phyloP scores from a whole-genome alignment of 176 grass and related monocot genomes.

The Raddia guianensis region DNA sequence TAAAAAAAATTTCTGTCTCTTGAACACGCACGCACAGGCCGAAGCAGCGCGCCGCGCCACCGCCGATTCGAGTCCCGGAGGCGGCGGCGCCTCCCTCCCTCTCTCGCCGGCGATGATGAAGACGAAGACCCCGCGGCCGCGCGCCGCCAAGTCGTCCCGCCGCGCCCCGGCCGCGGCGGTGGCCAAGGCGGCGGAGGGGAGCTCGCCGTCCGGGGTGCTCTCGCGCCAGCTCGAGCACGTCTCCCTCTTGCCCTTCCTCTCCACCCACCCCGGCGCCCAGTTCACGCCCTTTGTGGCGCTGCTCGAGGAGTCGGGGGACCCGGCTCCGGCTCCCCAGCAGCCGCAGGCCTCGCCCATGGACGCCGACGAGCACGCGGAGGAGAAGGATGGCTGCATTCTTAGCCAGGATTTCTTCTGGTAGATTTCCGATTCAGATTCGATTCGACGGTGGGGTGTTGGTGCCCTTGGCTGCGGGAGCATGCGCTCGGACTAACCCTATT shows the following conservation, averaged over 20 bases:
- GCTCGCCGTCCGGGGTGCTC: slow-evolving; percentile 59
- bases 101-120: slow-evolving; percentile 40
- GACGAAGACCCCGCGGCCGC: slow-evolving; percentile 50
- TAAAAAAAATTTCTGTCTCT: too few relatives aligned
- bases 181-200: slow-evolving; percentile 10
- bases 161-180: slow-evolving; percentile 8
- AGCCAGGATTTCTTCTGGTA: slow-evolving; percentile 99
- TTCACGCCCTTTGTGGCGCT: slow-evolving; percentile 60
- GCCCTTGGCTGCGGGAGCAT: too few relatives aligned
- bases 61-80: slow-evolving; percentile 12
- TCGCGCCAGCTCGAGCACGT: slow-evolving; percentile 68
- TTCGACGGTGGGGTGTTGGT: neutral
- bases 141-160: slow-evolving; percentile 33
- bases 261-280: neutral
- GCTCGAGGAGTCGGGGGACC: slow-evolving; percentile 55
- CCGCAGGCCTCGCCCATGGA: slow-evolving; percentile 22
- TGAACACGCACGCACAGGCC: neutral
- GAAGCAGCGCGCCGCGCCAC: neutral
- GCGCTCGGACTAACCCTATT: neutral
- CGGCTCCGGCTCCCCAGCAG: neutral
- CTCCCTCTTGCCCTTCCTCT: slow-evolving; percentile 47
- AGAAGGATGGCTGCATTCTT: slow-evolving; percentile 79
- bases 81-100: neutral
- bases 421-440: neutral
- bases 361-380: slow-evolving; percentile 56